Base-by-base conservation (phyloP, 2,329 filamentous ascomycete species). In the Trichoderma aggressivum region DNA sequence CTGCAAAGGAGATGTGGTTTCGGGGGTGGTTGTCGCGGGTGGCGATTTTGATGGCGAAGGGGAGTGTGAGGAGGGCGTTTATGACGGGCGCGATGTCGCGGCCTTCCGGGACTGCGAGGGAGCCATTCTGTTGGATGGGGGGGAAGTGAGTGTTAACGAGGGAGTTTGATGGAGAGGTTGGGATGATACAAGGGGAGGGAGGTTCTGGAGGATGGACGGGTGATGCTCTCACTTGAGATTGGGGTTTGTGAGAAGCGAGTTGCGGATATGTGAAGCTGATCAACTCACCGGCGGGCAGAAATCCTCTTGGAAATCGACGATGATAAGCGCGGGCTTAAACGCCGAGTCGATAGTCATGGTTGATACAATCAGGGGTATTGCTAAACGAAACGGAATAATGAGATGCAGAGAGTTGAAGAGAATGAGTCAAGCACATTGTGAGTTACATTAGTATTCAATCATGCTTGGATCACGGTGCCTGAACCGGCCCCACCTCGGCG, bases 221-320 rank as follows among this genome's bases (percentile, higher is more conserved):
- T 43, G 39, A n/a, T 39, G 43, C 26, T n/a, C 14, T 30, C 11
- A 8, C 5, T 28, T 24, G 47, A 24, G 47, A 53, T 53, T 11
- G 43, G n/a, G 43, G 11, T 50, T 11, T 18, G 55, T 58, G 47
- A 72, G 67, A 34, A 12, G 14, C 14, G 11, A 58, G 47, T 34
- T n/a, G 47, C 3, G 7, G 26, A 21, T 6, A 21, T 36, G 7
- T 43, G 26, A 50, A 18, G 36, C 7, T 1, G 32, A 5, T 1
- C 1, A 12, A 83, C 90, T 83, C 83, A 96, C 94, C 14, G 94
- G 94, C 72, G 93, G 92, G 80, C 94, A 97, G 81, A 98, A 98
- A 83, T 98, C 95, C 81, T 98, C 92, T 82, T 98, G 96, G 78
- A 97, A 86, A 81, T 98, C 94, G 67, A 97, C 91, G 12, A 97